Evolutionary conservation across 441 rosid genomes (phyloP).

Genomic region (Gossypium trilobum): DNA sequence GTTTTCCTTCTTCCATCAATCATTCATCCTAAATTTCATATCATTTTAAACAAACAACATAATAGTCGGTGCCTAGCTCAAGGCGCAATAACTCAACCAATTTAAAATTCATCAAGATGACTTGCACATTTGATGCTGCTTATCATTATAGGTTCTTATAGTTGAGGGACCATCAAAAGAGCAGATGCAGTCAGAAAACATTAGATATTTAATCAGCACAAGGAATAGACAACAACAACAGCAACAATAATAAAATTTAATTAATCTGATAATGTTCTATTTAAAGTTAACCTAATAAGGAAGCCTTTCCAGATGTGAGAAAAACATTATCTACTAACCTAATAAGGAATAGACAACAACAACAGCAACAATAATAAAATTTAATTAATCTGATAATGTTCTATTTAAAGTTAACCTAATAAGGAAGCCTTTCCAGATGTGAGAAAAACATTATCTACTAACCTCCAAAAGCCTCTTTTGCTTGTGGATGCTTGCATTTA

Average conservation of each 20-base stretch:
- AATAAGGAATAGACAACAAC: neutral
- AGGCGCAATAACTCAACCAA: neutral
- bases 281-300: neutral
- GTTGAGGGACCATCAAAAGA: neutral
- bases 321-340: conserved; percentile 25
- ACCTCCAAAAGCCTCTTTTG: conserved; percentile 93
- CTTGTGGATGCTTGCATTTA: conserved; percentile 95
- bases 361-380: neutral
- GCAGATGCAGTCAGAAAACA: neutral
- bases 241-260: neutral
- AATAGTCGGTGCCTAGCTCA: neutral
- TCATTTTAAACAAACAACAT: neutral
- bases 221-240: neutral
- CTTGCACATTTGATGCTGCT: neutral
- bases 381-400: neutral
- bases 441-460: neutral
- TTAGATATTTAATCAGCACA: neutral
- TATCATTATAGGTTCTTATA: neutral
- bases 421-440: neutral
- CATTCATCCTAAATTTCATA: neutral
- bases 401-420: neutral
- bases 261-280: neutral
- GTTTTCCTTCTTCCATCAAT: neutral
- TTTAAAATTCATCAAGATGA: neutral
- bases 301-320: neutral